Conservation (phyloP, 305 asterid genomes). For the Withania somnifera region DNA sequence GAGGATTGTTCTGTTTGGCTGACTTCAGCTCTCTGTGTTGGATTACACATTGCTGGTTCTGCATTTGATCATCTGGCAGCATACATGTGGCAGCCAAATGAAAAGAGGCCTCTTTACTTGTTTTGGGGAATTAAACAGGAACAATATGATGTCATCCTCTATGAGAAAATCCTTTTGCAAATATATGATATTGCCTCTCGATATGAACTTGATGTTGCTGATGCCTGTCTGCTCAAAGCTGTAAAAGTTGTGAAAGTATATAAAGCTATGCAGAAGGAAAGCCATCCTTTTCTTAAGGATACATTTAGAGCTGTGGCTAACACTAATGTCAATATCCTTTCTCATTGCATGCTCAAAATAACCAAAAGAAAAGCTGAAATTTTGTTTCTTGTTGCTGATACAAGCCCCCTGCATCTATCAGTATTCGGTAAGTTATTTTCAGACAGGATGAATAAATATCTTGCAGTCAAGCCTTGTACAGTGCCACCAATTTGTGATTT, state of each 20-base stretch:
- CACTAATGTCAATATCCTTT: slow-evolving; percentile 39
- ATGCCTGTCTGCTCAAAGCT: slow-evolving; percentile 69
- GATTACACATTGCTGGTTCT: slow-evolving; percentile 56
- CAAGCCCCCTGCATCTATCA: slow-evolving; percentile 61
- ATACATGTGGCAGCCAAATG: slow-evolving; percentile 25
- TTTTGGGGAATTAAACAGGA: slow-evolving; percentile 27
- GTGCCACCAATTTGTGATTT: slow-evolving; percentile 21
- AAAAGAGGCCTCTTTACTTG: slow-evolving; percentile 14
- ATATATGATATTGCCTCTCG: slow-evolving; percentile 44
- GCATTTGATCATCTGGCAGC: slow-evolving; percentile 44
- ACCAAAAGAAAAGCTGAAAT: slow-evolving; percentile 50
- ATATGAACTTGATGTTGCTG: slow-evolving; percentile 54
- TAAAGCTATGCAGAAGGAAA: slow-evolving; percentile 25
- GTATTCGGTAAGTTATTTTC: slow-evolving; percentile 51
- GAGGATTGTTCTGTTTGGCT: slow-evolving; percentile 15
- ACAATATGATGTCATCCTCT: slow-evolving; percentile 29
- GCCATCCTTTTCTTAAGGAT: slow-evolving; percentile 37
- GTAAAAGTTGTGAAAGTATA: slow-evolving; percentile 41
- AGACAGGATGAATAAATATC: slow-evolving; percentile 28
- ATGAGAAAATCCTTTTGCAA: slow-evolving; percentile 42
- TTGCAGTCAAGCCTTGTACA: slow-evolving; percentile 16
- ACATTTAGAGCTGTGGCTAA: slow-evolving; percentile 48
- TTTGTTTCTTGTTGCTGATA: slow-evolving; percentile 44
- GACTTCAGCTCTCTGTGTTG: slow-evolving; percentile 38
- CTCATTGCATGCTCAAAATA: slow-evolving; percentile 48